Base-by-base conservation (phyloP, 140 eudicot species). In the Stevia rebaudiana region DNA sequence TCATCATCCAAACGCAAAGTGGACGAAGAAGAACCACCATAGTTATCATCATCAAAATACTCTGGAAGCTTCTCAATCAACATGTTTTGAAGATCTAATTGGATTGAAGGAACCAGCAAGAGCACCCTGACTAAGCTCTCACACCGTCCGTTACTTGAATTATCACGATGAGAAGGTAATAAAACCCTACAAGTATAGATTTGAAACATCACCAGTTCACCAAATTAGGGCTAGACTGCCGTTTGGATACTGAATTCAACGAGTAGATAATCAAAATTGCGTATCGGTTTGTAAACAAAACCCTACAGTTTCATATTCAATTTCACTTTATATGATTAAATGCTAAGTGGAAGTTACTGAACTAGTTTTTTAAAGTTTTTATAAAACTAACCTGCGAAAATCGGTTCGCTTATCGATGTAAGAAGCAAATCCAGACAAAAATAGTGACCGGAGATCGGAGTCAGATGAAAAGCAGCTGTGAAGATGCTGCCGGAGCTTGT, bases 21-120 rank as follows among this genome's bases (percentile, higher is more conserved):
- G 10, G 89, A 74, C 0, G 56, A 41, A 48, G 80, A 51, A 19
- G 54, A 57, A 31, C 40, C 41, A 57, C 73, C 68, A 74, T 57
- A 64, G 65, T 76, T 74, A 24, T 82, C 83, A 1, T 50, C 35
- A 49, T 84, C 90, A 71, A 88, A 84, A 55, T 72, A 85, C 70
- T 88, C 94, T 0, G 96, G 96, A 65, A 88, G 90, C 67, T 82
- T 88, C 84, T 85, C 94, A 7, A 88, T 80, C 82, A 88, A 74
- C 73, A 82, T 78, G 66, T 41, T 79, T 65, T 77, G 89, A 65
- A 88, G 55, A 60, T 70, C 83, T 65, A 76, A 72, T 58, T 88
- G 96, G 69, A 88, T 76, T 16, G 77, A 67, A 53, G 86, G 79
- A 72, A 88, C 88, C 76, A 85, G 55, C 48, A 88, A 74, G 19